phyloP scores from a whole-genome alignment of 2,329 filamentous ascomycete genomes.

The Emergomyces africanus region DNA sequence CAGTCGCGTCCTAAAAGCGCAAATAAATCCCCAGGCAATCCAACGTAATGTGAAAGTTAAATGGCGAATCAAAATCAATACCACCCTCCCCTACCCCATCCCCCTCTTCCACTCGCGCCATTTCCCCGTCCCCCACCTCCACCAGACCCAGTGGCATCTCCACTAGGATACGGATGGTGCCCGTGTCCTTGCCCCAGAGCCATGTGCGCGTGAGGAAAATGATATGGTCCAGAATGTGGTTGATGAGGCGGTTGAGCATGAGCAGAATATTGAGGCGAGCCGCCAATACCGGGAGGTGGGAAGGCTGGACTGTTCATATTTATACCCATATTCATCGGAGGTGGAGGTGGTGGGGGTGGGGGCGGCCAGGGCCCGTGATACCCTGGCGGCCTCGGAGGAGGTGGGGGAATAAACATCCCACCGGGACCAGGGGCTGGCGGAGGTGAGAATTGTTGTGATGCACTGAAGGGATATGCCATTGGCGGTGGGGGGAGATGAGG shows the following conservation, averaged over 20 bases:
- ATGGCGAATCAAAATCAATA: constrained; percentile 1
- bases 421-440: constrained; percentile 5
- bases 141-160: constrained; percentile 1
- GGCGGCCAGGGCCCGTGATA: constrained; percentile 27
- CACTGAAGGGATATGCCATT: constrained; percentile 7
- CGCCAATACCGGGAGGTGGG: not conserved
- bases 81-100: constrained; percentile 11
- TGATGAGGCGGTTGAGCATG: constrained; percentile 12
- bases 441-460: constrained; percentile 6
- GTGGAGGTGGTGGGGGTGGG: constrained; percentile 13
- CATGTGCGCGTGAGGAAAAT: constrained; percentile 22
- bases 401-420: constrained; percentile 10
- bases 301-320: constrained; percentile 11
- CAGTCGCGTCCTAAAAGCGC: not conserved
- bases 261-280: not conserved
- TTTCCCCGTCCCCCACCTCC: constrained; percentile 1
- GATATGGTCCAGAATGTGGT: constrained; percentile 20
- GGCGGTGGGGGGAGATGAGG: constrained; percentile 14
- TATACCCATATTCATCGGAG: constrained; percentile 5
- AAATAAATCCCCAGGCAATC: not conserved
- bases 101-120: not conserved
- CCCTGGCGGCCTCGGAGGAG: constrained; percentile 22
- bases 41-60: not conserved
- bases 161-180: not conserved
- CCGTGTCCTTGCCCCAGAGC: not conserved